Base-by-base conservation (phyloP, 345 rosid genomes). In the Populus deltoides region DNA sequence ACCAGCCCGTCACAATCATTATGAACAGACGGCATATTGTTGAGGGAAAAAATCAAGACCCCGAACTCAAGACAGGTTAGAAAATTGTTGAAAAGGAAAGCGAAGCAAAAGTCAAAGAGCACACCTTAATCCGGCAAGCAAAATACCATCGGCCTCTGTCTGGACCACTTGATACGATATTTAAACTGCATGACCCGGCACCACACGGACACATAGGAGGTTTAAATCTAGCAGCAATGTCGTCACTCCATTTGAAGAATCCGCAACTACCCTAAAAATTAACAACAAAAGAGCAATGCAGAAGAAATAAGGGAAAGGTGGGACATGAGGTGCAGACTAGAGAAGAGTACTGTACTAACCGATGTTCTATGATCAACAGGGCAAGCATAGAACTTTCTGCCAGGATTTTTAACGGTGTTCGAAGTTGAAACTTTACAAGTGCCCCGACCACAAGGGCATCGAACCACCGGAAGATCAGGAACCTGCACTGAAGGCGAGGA, bases 181-280 rank as follows among this genome's bases (percentile, higher is more conserved):
- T 3, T 22, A 33, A 68, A 6, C 61, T 76, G 61, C 81, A 73
- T 0, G 15, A 51, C 5, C 83, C 86, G 38, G 55, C 86, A 24
- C 76, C 76, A 79, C 86, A 83, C 43, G 73, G 10, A 53, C 86
- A 83, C 33, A 2, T 27, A 5, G 86, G 86, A 70, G 15, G n/a
- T 33, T 10, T 47, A 7, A 7, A 25, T 31, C 8, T 6, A 25
- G 6, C 27, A 18, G 8, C 7, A 8, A 9, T 63, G 15, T 63
- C 36, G 31, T 77, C 81, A 29, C 38, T 69, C 83, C 86, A 79
- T 24, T 41, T 24, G 7, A 83, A 73, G 70, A 77, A 74, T 0
- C 1, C 1, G 61, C 80, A 76, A 5, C n/a, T 2, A 13, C 6
- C 66, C 68, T 78, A 45, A 53, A 68, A 15, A 33, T 8, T 24